phyloP scores from a whole-genome alignment of 768 basidiomycete species.

The Amanita subjunquillea region DNA sequence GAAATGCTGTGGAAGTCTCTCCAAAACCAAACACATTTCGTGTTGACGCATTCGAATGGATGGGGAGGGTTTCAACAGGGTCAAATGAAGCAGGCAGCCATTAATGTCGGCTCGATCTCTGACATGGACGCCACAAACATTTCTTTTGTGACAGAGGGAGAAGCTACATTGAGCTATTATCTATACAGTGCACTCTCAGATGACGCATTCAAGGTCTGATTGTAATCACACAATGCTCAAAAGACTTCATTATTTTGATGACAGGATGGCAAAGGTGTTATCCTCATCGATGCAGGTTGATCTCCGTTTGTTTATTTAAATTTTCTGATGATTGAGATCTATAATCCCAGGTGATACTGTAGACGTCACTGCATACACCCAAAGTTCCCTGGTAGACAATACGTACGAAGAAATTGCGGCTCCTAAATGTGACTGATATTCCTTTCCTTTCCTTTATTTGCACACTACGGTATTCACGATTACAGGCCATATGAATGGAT shows the following conservation, averaged over 20 bases:
- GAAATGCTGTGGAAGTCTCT: conserved; percentile 26
- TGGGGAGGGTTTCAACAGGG: conserved; percentile 39
- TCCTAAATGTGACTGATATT: conserved; percentile 17
- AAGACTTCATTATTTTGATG: neutral
- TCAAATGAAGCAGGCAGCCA: conserved; percentile 32
- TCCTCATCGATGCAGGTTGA: conserved; percentile 32
- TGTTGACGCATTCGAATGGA: conserved; percentile 39
- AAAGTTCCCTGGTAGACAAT: conserved; percentile 9
- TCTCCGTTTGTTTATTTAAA: neutral
- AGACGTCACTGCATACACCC: conserved; percentile 34
- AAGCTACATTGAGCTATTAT: conserved; percentile 45
- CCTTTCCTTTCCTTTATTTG: neutral
- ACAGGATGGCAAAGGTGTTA: conserved; percentile 18
- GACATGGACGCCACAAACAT: conserved; percentile 24
- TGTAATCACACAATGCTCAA: neutral
- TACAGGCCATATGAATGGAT: conserved; percentile 28
- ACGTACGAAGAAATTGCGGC: conserved; percentile 30
- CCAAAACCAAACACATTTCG: conserved; percentile 24
- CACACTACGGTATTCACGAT: neutral
- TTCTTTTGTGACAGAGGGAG: conserved; percentile 45
- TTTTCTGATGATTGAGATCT: neutral
- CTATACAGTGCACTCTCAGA: conserved; percentile 25
- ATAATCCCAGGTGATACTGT: conserved; percentile 24
- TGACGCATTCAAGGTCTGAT: conserved; percentile 18
- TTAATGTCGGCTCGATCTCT: conserved; percentile 30